Evolutionary conservation across 2,329 filamentous ascomycete genomes (phyloP).

Genomic region (Sclerotinia glacialis): DNA sequence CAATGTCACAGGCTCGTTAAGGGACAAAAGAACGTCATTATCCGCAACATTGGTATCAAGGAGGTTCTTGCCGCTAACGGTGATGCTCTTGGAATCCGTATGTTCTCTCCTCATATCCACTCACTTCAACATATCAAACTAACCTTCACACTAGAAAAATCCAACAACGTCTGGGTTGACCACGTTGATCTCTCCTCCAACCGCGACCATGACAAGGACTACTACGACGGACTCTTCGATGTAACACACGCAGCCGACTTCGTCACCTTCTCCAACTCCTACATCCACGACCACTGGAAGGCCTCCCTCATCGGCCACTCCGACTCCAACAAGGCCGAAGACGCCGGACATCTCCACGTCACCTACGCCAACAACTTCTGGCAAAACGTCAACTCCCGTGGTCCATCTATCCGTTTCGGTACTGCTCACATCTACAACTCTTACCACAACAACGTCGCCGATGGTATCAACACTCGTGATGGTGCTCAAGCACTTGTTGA

Average conservation of each 20-base stretch:
- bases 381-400: slow-evolving; percentile 18
- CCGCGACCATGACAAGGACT: slow-evolving; percentile 43
- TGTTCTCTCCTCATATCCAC: slow-evolving; percentile 27
- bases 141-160: not conserved
- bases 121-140: not conserved
- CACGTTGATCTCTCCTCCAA: slow-evolving; percentile 38
- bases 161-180: slow-evolving; percentile 20
- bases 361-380: slow-evolving; percentile 33
- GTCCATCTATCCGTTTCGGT: slow-evolving; percentile 14
- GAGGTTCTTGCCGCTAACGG: slow-evolving; percentile 47
- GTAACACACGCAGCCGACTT: slow-evolving; percentile 46
- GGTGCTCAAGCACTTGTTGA: slow-evolving; percentile 58
- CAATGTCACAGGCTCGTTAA: slow-evolving; percentile 6
- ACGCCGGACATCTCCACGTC: slow-evolving; percentile 35
- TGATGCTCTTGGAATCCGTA: slow-evolving; percentile 51
- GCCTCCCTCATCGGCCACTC: slow-evolving; percentile 36
- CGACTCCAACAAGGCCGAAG: slow-evolving; percentile 34
- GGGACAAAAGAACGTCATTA: slow-evolving; percentile 51
- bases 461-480: slow-evolving; percentile 53
- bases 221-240: slow-evolving; percentile 46
- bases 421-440: slow-evolving; percentile 16
- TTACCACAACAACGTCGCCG: slow-evolving; percentile 15
- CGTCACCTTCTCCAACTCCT: slow-evolving; percentile 45
- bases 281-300: slow-evolving; percentile 45
- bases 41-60: slow-evolving; percentile 54